Evolutionary conservation across 2,329 filamentous ascomycete genomes (phyloP), one percentile per base, ranked within the genome.

Genomic region (Fonsecaea monophora): DNA sequence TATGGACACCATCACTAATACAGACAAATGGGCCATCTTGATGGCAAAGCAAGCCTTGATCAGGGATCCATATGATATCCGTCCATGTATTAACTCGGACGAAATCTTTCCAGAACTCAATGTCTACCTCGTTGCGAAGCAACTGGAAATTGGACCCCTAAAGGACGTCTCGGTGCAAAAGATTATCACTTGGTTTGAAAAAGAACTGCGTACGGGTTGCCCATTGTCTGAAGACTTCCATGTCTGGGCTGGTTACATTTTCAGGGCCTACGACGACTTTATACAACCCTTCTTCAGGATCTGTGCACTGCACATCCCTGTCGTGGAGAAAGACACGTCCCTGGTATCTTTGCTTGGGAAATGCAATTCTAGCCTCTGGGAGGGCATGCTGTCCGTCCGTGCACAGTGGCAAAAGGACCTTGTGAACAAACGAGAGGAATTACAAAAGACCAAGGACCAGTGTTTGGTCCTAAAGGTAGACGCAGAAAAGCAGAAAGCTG

Each of bases 31-130:
- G 65, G 35, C 55, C 15, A 45, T 50, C 5, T 48, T 60, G 25
- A 35, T 40, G 38, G 25, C 15, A 18, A 60, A 67, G 15, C 65
- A 67, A 40, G 35, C 42, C 18, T n/a, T 37, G 25, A 40, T 64
- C 45, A 56, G 50, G 7, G 56, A 55, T 18, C 48, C 60, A 7
- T 64, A 68, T 18, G 57, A 62, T 18, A 15, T 37, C 4, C 30
- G 30, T 25, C 15, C 57, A n/a, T 65, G 65, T 38, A 48, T 32
- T 21, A 37, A 38, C 30, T 38, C 48, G 12, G 48, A 48, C 13
- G 65, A 63, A 32, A 38, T 67, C 12, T 50, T 55, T 13, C n/a
- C 30, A 7, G 62, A 64, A n/a, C 13, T 64, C 35, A 62, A 65
- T 12, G 18, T 68, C 12, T 62, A 50, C 34, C 15, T 21, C n/a